A percentile compares a stretch with the other conserved stretches of the same genome.
phyloP scores from a whole-genome alignment of 257 asterid genomes.

The Solanum pimpinellifolium region DNA sequence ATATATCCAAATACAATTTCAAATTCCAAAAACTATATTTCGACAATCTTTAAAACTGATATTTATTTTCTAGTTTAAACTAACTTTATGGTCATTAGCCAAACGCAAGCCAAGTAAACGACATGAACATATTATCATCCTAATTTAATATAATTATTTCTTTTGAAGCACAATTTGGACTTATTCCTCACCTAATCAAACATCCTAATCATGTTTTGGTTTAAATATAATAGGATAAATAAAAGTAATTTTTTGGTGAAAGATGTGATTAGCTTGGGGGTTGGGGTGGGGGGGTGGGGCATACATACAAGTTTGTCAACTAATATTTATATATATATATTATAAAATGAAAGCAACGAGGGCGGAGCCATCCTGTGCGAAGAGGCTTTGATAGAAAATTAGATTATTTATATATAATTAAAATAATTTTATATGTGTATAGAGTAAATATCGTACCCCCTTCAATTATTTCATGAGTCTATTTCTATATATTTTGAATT shows the following conservation, averaged over 20 bases:
- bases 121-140: not conserved
- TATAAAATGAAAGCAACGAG: not conserved
- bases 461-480: too few relatives aligned
- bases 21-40: too few relatives aligned
- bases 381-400: accelerated
- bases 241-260: not conserved
- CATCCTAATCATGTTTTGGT: not conserved
- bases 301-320: not conserved
- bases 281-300: not conserved
- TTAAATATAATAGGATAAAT: not conserved
- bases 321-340: not conserved
- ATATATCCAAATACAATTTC: too few relatives aligned
- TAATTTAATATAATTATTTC: not conserved
- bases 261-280: not conserved
- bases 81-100: not conserved
- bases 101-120: not conserved
- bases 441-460: accelerated
- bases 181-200: not conserved
- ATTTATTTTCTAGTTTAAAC: too few relatives aligned
- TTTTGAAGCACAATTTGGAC: not conserved
- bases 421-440: too few relatives aligned
- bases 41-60: accelerated
- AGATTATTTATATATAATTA: too few relatives aligned
- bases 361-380: too few relatives aligned
- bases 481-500: too few relatives aligned